Base-by-base conservation (phyloP, 768 basidiomycete genomes). In the Leccinum broughii region DNA sequence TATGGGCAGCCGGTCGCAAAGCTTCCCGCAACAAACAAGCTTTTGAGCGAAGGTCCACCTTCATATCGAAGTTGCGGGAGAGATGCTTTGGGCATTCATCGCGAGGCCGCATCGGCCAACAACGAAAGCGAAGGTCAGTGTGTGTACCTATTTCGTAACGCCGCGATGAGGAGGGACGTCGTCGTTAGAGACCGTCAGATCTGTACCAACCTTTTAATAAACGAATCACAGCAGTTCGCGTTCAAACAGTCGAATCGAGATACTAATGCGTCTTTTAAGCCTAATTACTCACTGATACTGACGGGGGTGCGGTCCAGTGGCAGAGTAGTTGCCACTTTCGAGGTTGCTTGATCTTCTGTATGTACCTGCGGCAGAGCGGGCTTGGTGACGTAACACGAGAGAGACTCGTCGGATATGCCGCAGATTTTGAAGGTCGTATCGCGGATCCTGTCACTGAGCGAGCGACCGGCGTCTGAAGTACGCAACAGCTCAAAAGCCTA, bases 171-270 rank as follows among this genome's bases (percentile, higher is more conserved):
- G 57, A 34, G 17, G 34, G 34, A 35, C 34, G 0, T 14, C 58
- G 32, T 50, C 35, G 22, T 30, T 39, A 28, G 22, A 60, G 58
- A 32, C 13, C 20, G 24, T 24, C 58, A 34, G 39, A 61, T 60
- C 59, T 11, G 49, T 26, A 14, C 48, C 34, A 37, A 30, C 26
- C 26, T 34, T 58, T 35, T n/a, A 28, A 17, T 35, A 30, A 50
- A 24, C 6, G 15, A 44, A 46, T 57, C 22, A 54, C 50, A 37
- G 15, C 13, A 44, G 41, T 26, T 46, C 24, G 22, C 49, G 30
- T 48, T 61, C 30, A 51, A n/a, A 5, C 24, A 34, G 59, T 28
- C 59, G 22, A 22, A 61, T 52, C 28, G 58, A 41, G 14, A 39
- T 32, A 24, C 44, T 8, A 30, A 48, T 7, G n/a, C 11, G 22